These are phyloP conservation scores for Lagenidium sp. DNA, from an alignment of 352 stramenopile genomes.

Conservation along the genomic window DNA sequence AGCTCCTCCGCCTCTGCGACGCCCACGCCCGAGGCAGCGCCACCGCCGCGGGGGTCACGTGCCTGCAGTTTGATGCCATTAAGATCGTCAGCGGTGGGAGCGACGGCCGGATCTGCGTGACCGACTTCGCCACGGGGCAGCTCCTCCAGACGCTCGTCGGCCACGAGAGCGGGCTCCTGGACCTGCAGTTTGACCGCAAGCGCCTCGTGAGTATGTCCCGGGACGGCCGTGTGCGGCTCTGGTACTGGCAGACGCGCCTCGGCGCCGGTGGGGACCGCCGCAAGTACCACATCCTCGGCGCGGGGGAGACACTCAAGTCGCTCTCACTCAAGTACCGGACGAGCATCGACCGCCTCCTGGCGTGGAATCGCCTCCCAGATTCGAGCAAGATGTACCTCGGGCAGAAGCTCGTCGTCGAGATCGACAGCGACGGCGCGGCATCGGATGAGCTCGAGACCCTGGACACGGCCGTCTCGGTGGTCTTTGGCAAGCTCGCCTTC, in stretches of 20 bases:
- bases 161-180: constrained; percentile 32
- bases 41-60: constrained; percentile 38
- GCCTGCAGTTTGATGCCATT: constrained; percentile 69
- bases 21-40: too few species aligned
- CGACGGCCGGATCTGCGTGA: constrained; percentile 52
- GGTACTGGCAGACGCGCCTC: constrained; percentile 57
- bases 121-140: constrained; percentile 61
- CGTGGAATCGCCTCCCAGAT: constrained; percentile 63
- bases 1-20: constrained; percentile 53
- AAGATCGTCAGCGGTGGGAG: constrained; percentile 53
- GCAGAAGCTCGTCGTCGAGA: constrained; percentile 64
- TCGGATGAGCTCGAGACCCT: constrained; percentile 52
- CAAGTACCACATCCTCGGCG: constrained; percentile 67
- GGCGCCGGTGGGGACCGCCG: constrained; percentile 28
- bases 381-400: constrained; percentile 65
- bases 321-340: constrained; percentile 73
- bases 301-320: constrained; percentile 57
- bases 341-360: constrained; percentile 52
- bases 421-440: constrained; percentile 25
- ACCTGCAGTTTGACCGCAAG: constrained; percentile 69
- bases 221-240: constrained; percentile 45
- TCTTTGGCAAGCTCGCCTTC: constrained; percentile 49
- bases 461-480: constrained; percentile 30
- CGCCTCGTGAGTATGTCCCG: constrained; percentile 54
- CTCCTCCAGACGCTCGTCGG: constrained; percentile 56